Conservation (phyloP, 495 filamentous ascomycete species). For the Rhypophila decipiens region DNA sequence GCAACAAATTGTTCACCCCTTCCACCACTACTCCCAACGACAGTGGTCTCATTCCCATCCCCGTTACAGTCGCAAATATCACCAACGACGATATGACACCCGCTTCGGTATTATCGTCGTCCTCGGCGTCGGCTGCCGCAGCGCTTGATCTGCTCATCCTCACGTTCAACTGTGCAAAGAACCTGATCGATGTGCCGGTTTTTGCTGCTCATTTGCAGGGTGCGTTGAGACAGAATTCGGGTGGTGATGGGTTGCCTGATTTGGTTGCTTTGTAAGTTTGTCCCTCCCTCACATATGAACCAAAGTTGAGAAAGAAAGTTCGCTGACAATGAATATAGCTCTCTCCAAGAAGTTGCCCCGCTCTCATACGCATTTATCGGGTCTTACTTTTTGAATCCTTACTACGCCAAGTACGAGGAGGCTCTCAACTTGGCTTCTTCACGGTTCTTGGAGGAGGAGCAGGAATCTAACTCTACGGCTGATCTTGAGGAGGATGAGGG, state of each 20-base stretch:
- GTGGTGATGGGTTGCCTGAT: constrained; percentile 47
- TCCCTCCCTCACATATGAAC: too few species aligned
- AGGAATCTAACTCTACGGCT: too few species aligned
- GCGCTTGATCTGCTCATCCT: constrained; percentile 64
- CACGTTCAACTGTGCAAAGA: constrained; percentile 84
- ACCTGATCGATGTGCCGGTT: constrained; percentile 52
- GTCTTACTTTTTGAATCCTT: constrained; percentile 69
- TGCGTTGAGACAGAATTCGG: constrained; percentile 49
- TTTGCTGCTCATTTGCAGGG: constrained; percentile 70
- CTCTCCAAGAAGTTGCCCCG: constrained; percentile 86
- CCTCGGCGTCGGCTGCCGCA: constrained; percentile 24
- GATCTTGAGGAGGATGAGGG: background rate
- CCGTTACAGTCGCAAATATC: background rate
- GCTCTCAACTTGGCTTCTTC: constrained; percentile 63
- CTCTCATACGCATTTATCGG: constrained; percentile 79
- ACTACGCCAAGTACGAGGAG: constrained; percentile 59
- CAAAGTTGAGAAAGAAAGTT: too few species aligned
- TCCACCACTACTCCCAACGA: background rate
- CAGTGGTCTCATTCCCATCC: background rate
- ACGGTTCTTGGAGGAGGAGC: constrained; percentile 16
- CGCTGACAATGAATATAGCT: too few species aligned
- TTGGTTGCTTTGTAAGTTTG: constrained; percentile 54
- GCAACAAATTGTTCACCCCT: background rate
- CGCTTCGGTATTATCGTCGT: too few species aligned
- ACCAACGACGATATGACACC: constrained; percentile 9